These are phyloP conservation scores for Ampelomyces quisqualis DNA, from an alignment of 2,329 filamentous ascomycete species.

Conservation along the genomic window DNA sequence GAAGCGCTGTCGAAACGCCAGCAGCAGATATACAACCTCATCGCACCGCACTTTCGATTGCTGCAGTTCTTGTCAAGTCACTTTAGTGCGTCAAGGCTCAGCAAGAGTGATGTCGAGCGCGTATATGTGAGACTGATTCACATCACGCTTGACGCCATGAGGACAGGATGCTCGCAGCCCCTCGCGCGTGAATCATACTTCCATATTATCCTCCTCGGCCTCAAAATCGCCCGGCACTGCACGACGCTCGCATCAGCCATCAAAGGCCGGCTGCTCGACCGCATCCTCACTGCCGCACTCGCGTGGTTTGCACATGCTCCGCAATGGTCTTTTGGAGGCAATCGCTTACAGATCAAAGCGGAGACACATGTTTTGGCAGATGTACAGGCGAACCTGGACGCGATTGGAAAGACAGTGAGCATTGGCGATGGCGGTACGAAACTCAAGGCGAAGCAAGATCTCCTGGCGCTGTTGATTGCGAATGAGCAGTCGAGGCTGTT, in stretches of 20 bases:
- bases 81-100: slow-evolving; percentile 88
- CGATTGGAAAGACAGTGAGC: slow-evolving; percentile 61
- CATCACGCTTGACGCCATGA: slow-evolving; percentile 72
- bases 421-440: slow-evolving; percentile 55
- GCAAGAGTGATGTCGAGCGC: slow-evolving; percentile 76
- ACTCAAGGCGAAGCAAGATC: slow-evolving; percentile 75
- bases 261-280: slow-evolving; percentile 83
- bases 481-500: slow-evolving; percentile 80
- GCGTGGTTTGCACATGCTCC: slow-evolving; percentile 84
- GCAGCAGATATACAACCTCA: slow-evolving; percentile 74
- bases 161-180: slow-evolving; percentile 68
- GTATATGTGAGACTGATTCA: slow-evolving; percentile 80
- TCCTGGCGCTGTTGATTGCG: slow-evolving; percentile 77
- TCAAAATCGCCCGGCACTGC: slow-evolving; percentile 73
- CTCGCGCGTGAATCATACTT: slow-evolving; percentile 91
- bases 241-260: slow-evolving; percentile 63
- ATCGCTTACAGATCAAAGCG: slow-evolving; percentile 88
- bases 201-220: slow-evolving; percentile 78
- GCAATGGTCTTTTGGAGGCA: slow-evolving; percentile 94
- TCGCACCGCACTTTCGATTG: slow-evolving; percentile 82
- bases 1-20: slow-evolving; percentile 71
- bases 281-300: slow-evolving; percentile 80
- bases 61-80: slow-evolving; percentile 91
- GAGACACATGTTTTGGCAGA: slow-evolving; percentile 81
- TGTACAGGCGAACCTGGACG: slow-evolving; percentile 66